Evolutionary conservation across 1,139 yeast genomes (phyloP), one percentile per base, ranked within the genome.

Genomic region (Kurtzmaniella quercitrusa): DNA sequence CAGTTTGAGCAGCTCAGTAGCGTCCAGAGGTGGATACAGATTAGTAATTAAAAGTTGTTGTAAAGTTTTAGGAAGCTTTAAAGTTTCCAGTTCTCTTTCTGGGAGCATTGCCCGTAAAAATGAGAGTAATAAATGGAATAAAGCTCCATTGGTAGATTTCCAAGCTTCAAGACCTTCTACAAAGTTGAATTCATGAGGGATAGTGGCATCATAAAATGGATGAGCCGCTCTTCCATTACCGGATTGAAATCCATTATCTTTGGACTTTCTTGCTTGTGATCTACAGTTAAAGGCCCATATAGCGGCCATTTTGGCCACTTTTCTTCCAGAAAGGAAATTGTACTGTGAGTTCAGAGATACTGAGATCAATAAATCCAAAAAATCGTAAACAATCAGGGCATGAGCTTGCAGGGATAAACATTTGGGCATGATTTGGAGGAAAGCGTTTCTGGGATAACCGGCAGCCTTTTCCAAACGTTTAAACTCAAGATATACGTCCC

Each of bases 381-480:
- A 90, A 59, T 87, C 95, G 58, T 86, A 87, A 5, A 88, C 93
- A 9, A 90, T 87, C 2, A 93, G 85, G 0, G 95, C 95, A 66
- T 89, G 96, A 9, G 91, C 84, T 3, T 93, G 88, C 0, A 95
- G 84, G 8, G 85, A 78, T 25, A 88, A 68, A 61, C 95, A 86
- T 49, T 81, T 81, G 5, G 96, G 96, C 88, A 89, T 85, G 43
- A 85, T 78, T 41, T 82, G 82, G 43, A 87, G 66, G 57, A 89
- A 89, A 0, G 95, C 87, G 55, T 77, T 73, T 53, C 76, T 73
- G n/a, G 93, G 88, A 55, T 73, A 78, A 33, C 81, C 75, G 17
- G 79, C 79, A 44, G 80, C 82, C 42, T 73, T 73, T 59, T 89
- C 96, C 46, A 78, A 68, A 27, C 77, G 69, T 53, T 75, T 81